Conservation (phyloP, 176 grass and related monocot genomes). For the Carex littledalei region DNA sequence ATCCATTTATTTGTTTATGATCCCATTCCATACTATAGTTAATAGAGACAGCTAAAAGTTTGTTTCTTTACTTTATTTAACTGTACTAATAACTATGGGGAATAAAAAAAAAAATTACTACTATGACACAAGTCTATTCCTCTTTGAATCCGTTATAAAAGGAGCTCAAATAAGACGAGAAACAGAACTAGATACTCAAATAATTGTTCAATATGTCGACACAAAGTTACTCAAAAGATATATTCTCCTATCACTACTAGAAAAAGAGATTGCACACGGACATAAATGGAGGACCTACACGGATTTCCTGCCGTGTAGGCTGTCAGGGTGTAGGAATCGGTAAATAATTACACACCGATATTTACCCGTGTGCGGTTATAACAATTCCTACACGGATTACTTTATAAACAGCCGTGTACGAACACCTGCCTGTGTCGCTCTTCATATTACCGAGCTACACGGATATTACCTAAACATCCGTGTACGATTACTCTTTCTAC, state of each 20-base stretch:
- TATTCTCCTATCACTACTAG: slow-evolving; percentile 26
- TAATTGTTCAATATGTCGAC: slow-evolving; percentile 57
- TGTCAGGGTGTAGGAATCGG: too few species aligned
- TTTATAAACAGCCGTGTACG: too few species aligned
- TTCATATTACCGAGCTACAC: too few species aligned
- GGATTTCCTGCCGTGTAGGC: too few species aligned
- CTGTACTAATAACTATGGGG: not conserved
- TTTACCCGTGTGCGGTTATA: too few species aligned
- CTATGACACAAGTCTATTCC: not conserved
- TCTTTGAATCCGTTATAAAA: slow-evolving; percentile 16
- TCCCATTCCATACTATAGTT: not conserved
- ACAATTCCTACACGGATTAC: too few species aligned
- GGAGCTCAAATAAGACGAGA: not conserved
- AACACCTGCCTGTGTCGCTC: too few species aligned
- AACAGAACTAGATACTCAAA: slow-evolving; percentile 47
- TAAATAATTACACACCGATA: too few species aligned
- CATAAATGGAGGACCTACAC: too few species aligned
- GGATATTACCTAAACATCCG: too few species aligned
- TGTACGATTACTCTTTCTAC: too few species aligned
- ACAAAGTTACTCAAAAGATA: slow-evolving; percentile 38
- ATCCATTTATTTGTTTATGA: not conserved
- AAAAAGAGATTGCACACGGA: too few species aligned
- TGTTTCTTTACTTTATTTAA: not conserved
- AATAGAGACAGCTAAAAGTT: not conserved
- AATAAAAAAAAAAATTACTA: not conserved